A percentile compares a stretch with the other conserved stretches of the same genome.
These are phyloP conservation scores for Candida corydali DNA, from an alignment of 805 yeast genomes.

Conservation along the genomic window DNA sequence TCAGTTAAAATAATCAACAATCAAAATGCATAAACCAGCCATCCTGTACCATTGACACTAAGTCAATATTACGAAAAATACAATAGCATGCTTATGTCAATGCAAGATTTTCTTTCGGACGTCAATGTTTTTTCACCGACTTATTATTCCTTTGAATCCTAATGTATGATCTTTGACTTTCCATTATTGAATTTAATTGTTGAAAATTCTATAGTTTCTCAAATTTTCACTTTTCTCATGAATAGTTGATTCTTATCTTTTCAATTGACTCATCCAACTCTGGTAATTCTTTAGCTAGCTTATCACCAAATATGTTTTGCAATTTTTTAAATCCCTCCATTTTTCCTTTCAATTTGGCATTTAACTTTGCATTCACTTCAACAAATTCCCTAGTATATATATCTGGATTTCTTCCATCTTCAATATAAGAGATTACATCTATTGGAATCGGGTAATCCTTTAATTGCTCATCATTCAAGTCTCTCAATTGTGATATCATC, in stretches of 20 bases:
- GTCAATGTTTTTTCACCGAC: too few species aligned
- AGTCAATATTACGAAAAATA: too few species aligned
- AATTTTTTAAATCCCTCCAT: conserved; percentile 64
- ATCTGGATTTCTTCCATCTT: conserved; percentile 96
- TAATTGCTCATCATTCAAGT: conserved; percentile 14
- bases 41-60: too few species aligned
- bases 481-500: conserved; percentile 33
- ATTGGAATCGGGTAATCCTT: conserved; percentile 55
- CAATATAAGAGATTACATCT: conserved; percentile 87
- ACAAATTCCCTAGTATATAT: conserved; percentile 95
- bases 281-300: conserved; percentile 76
- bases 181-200: too few species aligned
- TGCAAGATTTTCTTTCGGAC: too few species aligned
- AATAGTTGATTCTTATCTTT: conserved; percentile 34
- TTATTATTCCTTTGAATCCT: too few species aligned
- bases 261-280: conserved; percentile 59
- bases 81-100: too few species aligned
- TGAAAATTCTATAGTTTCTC: too few species aligned
- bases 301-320: conserved; percentile 61
- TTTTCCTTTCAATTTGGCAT: conserved; percentile 84
- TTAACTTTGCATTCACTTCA: conserved; percentile 86
- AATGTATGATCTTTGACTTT: too few species aligned
- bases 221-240: too few species aligned
- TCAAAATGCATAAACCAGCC: too few species aligned
- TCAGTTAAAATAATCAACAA: too few species aligned